Base-by-base conservation (phyloP, 2,329 filamentous ascomycete species). In the Bimuria novae-zelandiae region DNA sequence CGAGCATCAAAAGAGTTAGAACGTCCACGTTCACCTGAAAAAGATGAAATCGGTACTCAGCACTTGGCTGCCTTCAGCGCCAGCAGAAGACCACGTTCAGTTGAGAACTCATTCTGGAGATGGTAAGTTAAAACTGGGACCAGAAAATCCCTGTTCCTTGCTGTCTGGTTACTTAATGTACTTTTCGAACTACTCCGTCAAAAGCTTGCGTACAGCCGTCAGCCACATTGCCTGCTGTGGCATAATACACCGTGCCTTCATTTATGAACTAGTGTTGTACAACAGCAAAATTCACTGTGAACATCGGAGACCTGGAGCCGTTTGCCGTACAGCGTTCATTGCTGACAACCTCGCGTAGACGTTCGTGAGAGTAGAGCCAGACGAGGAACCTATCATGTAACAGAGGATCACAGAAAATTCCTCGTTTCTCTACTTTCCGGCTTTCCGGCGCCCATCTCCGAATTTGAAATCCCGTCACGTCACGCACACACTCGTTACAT, bases 11-110 rank as follows among this genome's bases (percentile, higher is more conserved):
- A 40, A 19, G 66, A 67, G 29, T 58, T 55, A 19, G 55, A 60
- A 17, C 11, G 21, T 27, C 35, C 29, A 1, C 58, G 54, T 3
- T 65, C 64, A 6, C 57, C 66, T 6, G 54, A 52, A 21, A 46
- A 62, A 16, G 65, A 69, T 35, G 65, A 69, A n/a, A 67, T 67
- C 10, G 65, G 65, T 6, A 66, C 65, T 68, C 43, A 69, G 65
- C 39, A 66, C 66, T 3, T 69, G 66, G 66, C 27, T 69, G 14
- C 66, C 66, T 44, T 67, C 65, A 36, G 64, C 66, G 3, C 64
- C 65, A 16, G 63, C 64, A 12, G 61, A 69, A 27, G 63, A 67
- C 40, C 62, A 68, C 48, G 59, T 67, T 2, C 54, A 64, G 54
- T 39, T 68, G 14, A 52, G 56, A 32, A 60, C 64, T 1, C 52